Conservation (phyloP, 2,329 filamentous ascomycete species). For the Hypoxylon sp. region DNA sequence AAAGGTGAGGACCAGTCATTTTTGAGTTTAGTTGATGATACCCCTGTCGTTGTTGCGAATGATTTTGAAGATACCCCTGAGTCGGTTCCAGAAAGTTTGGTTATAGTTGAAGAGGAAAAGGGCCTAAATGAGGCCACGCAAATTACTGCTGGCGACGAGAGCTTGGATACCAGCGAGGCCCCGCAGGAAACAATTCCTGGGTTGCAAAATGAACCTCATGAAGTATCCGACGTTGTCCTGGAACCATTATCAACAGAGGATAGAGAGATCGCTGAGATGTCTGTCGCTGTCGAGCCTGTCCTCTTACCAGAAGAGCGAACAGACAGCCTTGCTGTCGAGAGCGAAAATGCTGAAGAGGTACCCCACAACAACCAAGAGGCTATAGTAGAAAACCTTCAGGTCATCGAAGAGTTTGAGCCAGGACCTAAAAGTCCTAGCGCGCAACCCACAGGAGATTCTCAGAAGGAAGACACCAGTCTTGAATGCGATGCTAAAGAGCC, state of each 20-base stretch:
- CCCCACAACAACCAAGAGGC: background rate
- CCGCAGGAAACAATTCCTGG: background rate
- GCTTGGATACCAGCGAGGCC: constrained; percentile 4
- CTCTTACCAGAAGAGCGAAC: background rate
- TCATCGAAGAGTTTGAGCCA: background rate
- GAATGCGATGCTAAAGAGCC: background rate
- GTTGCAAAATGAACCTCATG: background rate
- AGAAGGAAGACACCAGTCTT: background rate
- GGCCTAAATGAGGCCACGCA: constrained; percentile 16
- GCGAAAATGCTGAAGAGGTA: background rate
- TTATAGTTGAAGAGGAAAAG: constrained; percentile 26
- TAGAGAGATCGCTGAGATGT: background rate
- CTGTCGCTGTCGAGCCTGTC: background rate
- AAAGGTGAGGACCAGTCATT: constrained; percentile 63
- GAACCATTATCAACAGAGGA: background rate
- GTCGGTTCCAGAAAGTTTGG: constrained; percentile 40
- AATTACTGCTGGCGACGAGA: constrained; percentile 19
- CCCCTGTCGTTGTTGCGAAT: constrained; percentile 55
- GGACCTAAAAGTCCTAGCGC: background rate
- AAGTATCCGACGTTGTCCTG: background rate
- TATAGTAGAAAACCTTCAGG: background rate
- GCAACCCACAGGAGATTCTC: background rate
- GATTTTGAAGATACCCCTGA: constrained; percentile 50
- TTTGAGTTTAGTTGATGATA: constrained; percentile 52
- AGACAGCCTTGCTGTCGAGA: background rate